phyloP scores from a whole-genome alignment of 129 eudicot species.

The Flaveria bidentis region DNA sequence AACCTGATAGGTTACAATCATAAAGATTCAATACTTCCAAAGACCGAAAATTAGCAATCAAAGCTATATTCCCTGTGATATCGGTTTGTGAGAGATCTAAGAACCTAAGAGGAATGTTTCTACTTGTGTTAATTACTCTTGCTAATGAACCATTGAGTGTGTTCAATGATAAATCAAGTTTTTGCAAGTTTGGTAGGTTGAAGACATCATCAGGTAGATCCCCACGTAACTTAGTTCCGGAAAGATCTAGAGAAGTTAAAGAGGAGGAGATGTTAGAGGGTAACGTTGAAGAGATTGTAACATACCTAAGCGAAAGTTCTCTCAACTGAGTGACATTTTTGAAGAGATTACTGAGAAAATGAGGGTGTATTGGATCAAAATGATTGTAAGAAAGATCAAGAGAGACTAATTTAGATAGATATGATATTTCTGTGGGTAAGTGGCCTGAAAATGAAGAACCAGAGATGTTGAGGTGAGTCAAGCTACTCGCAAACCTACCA shows the following conservation, averaged over 20 bases:
- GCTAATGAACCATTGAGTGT: constrained; percentile 26
- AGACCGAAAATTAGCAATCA: not conserved
- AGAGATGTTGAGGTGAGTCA: constrained; percentile 39
- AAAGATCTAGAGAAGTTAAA: constrained; percentile 26
- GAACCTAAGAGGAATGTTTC: constrained; percentile 13
- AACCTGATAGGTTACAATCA: not conserved
- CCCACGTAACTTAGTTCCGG: constrained; percentile 15
- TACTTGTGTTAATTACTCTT: constrained; percentile 13
- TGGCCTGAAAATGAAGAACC: not conserved
- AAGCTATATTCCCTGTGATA: not conserved
- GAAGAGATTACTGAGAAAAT: constrained; percentile 5
- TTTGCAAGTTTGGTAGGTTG: constrained; percentile 19
- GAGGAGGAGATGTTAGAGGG: constrained; percentile 16
- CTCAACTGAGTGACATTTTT: constrained; percentile 21
- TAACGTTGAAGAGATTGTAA: not conserved
- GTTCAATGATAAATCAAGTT: not conserved
- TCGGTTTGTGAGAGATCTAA: constrained; percentile 3
- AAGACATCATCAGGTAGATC: constrained; percentile 37
- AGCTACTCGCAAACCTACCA: constrained; percentile 26
- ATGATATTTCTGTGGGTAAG: constrained; percentile 13
- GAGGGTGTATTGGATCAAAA: not conserved
- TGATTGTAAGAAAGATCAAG: constrained; percentile 31
- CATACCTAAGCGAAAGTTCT: not conserved
- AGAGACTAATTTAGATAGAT: constrained; percentile 16
- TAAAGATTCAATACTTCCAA: not conserved